Base-by-base conservation (phyloP, 495 filamentous ascomycete genomes). In the Articulospora tetracladia region DNA sequence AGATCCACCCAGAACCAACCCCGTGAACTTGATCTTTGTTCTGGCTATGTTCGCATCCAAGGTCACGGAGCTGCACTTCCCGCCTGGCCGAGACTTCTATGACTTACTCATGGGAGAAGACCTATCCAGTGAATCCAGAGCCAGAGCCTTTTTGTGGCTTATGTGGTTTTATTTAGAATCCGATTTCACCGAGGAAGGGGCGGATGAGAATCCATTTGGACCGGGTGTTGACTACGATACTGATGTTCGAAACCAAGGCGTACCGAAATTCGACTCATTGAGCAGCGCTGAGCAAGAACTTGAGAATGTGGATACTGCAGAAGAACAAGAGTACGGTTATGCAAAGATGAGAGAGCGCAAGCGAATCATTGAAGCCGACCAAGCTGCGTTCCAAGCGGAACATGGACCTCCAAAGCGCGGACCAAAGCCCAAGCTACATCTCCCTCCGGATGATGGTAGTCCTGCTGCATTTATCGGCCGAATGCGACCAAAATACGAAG, bases 81-180 rank as follows among this genome's bases (percentile, higher is more conserved):
- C 87, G 46, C 83, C 86, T 24, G 84, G 83, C 1, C 81, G 87
- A 60, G 94, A 98, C 73, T 98, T 98, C 73, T 96, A 96, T 69
- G 94, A 98, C 66, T 82, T 98, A 2, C 87, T 98, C 61, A 97
- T 97, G 92, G 83, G 91, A 65, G 85, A 85, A 2, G 88, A 88
- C 22, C 78, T 92, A 25, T 93, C 88, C 55, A 97, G 93, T 69
- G 75, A 79, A 66, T 93, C 88, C 66, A 83, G 94, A 57, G 94
- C 95, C 0, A 88, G 75, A 54, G 93, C 93, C 1, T 98, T 98
- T 69, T 74, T 98, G 17, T 98, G 94, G 94, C 72, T 98, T 60
- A 97, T 98, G 86, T 98, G 94, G 94, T 96, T 91, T 78, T 98
- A 98, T 72, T 78, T 98, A n/a, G 95, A 98, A 74, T 93, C 93